These are phyloP conservation scores for Eutrema heterophyllum DNA, from an alignment of 345 rosid species.

Conservation along the genomic window DNA sequence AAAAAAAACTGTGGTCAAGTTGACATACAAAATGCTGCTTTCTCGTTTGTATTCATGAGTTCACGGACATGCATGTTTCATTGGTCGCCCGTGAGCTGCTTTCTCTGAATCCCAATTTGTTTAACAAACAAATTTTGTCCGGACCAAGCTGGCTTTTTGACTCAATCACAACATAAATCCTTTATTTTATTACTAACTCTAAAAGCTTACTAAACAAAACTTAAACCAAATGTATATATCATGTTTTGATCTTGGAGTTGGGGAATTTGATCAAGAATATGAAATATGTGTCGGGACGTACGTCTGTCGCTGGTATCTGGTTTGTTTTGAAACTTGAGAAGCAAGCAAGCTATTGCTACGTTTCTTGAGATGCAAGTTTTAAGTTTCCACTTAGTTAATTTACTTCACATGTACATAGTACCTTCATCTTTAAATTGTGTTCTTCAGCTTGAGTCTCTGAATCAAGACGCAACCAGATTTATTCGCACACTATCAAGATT, in stretches of 20 bases:
- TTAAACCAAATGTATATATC: not conserved
- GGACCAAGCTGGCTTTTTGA: slow-evolving; percentile 16
- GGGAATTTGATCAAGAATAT: not conserved
- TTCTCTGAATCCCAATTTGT: slow-evolving; percentile 13
- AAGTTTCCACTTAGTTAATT: not conserved
- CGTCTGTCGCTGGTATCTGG: not conserved
- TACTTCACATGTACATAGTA: not conserved
- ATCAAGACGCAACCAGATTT: not conserved
- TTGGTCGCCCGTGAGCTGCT: slow-evolving; percentile 26
- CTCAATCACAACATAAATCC: not conserved
- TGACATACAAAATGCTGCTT: slow-evolving; percentile 1
- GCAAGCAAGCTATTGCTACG: not conserved
- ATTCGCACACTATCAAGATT: not conserved
- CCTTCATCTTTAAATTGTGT: not conserved
- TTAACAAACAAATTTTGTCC: slow-evolving; percentile 9
- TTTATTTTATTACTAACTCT: not conserved
- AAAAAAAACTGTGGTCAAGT: not conserved
- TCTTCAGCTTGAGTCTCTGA: not conserved
- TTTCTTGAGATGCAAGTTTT: not conserved
- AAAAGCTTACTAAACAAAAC: not conserved
- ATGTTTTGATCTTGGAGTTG: not conserved
- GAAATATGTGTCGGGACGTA: not conserved
- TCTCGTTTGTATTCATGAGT: slow-evolving; percentile 18
- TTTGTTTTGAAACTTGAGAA: not conserved
- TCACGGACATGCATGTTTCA: slow-evolving; percentile 28